Percentiles rank a stretch among this genome's conserved stretches.
phyloP scores from a whole-genome alignment of 139 green algal genomes.

The Medakamo hakoo region DNA sequence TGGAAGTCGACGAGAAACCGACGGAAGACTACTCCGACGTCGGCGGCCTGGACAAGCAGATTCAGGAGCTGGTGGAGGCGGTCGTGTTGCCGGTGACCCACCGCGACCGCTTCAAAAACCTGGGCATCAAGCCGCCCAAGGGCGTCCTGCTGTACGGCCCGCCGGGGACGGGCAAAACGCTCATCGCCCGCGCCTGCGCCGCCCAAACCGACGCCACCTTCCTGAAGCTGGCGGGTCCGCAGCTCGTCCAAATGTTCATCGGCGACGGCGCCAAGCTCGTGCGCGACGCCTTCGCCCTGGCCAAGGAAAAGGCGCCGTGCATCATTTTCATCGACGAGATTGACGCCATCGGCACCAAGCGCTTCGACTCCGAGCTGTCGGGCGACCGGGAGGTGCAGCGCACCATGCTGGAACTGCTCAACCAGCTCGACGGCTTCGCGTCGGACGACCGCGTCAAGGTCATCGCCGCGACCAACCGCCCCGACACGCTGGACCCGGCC shows the following conservation, averaged over 20 bases:
- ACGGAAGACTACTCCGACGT: slow-evolving; percentile 98
- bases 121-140: slow-evolving; percentile 94
- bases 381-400: slow-evolving; percentile 94
- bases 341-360: slow-evolving; percentile 86
- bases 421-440: slow-evolving; percentile 91
- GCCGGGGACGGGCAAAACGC: slow-evolving; percentile 89
- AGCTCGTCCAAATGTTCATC: slow-evolving; percentile 98
- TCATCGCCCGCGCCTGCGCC: slow-evolving; percentile 82
- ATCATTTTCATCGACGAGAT: slow-evolving; percentile 99
- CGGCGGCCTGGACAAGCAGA: slow-evolving; percentile 80
- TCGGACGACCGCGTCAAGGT: slow-evolving; percentile 84
- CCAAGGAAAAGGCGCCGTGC: slow-evolving; percentile 94
- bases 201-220: slow-evolving; percentile 97
- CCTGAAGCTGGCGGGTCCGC: slow-evolving; percentile 94
- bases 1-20: slow-evolving; percentile 96
- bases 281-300: slow-evolving; percentile 89
- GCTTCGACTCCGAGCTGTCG: slow-evolving; percentile 83
- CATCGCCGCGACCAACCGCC: slow-evolving; percentile 95
- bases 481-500: slow-evolving; percentile 95
- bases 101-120: slow-evolving; percentile 73
- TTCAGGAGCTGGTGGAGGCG: slow-evolving; percentile 94
- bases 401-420: slow-evolving; percentile 97
- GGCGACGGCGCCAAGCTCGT: slow-evolving; percentile 98
- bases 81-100: slow-evolving; percentile 98
- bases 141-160: slow-evolving; percentile 80